Percentiles rank a stretch among this genome's conserved stretches.
Evolutionary conservation across 164 flowering plant species (phyloP).

Genomic region (Berberis thunbergii): DNA sequence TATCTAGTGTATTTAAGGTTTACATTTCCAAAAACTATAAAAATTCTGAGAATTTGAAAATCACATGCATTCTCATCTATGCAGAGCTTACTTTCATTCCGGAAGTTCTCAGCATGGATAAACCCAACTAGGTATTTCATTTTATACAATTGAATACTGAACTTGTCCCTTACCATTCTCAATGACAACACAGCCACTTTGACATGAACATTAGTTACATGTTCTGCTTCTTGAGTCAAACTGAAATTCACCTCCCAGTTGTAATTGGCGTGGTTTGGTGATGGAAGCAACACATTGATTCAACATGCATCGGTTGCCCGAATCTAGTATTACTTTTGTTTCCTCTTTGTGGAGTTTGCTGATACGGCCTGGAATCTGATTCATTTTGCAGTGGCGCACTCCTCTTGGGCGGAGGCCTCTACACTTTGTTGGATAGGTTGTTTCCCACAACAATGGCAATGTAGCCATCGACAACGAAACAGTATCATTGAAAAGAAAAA

Average conservation of each 20-base stretch:
- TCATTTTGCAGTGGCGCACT: constrained; percentile 71
- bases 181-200: too few relatives aligned
- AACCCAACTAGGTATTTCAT: constrained; percentile 72
- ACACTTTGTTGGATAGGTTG: constrained; percentile 71
- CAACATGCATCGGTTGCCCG: too few relatives aligned
- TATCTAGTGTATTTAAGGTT: too few relatives aligned
- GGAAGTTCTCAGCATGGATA: constrained; percentile 94
- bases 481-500: background rate
- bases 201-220: too few relatives aligned
- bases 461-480: constrained; percentile 22
- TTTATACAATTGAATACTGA: too few relatives aligned
- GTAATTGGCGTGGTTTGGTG: too few relatives aligned
- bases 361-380: constrained; percentile 7
- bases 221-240: too few relatives aligned
- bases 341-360: background rate
- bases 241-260: too few relatives aligned
- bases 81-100: constrained; percentile 90
- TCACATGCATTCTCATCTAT: background rate
- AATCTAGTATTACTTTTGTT: background rate
- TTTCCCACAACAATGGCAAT: constrained; percentile 70
- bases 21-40: too few relatives aligned
- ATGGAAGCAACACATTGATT: too few relatives aligned
- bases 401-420: constrained; percentile 83
- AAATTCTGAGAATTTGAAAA: too few relatives aligned
- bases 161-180: background rate